A percentile compares a stretch with the other conserved stretches of the same genome.
These are phyloP conservation scores for Psilocybe sp. DNA, from an alignment of 768 basidiomycete genomes.

Conservation along the genomic window DNA sequence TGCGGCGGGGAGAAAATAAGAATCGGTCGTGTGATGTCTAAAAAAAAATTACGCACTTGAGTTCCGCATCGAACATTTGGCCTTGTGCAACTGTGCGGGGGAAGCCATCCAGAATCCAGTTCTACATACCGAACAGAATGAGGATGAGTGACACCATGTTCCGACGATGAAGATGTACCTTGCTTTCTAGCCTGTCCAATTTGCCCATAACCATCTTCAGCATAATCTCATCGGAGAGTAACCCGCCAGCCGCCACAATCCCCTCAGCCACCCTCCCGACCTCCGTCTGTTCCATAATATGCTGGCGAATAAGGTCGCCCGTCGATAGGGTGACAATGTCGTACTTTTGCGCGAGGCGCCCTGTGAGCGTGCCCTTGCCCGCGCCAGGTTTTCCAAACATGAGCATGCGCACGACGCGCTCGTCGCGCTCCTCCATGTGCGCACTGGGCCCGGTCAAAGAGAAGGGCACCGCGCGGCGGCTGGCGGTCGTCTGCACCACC, in stretches of 20 bases:
- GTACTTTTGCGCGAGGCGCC: constrained; percentile 75
- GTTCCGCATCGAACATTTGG: constrained; percentile 70
- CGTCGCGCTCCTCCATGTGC: constrained; percentile 35
- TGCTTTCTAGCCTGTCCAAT: constrained; percentile 62
- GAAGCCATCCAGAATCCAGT: constrained; percentile 93
- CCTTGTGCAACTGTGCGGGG: constrained; percentile 88
- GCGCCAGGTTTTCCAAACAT: constrained; percentile 83
- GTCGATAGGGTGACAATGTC: constrained; percentile 76
- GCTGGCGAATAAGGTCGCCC: constrained; percentile 82
- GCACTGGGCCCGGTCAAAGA: constrained; percentile 42
- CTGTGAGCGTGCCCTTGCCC: constrained; percentile 82
- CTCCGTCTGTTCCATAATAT: constrained; percentile 74
- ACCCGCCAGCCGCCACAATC: constrained; percentile 74
- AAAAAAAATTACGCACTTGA: constrained; percentile 46
- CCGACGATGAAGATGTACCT: constrained; percentile 36
- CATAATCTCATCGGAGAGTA: constrained; percentile 80
- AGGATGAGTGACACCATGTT: not conserved
- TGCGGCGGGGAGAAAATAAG: constrained; percentile 23
- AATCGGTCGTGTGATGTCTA: not conserved
- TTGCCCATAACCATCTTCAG: constrained; percentile 73
- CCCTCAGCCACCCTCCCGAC: constrained; percentile 73
- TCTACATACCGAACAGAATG: constrained; percentile 37
- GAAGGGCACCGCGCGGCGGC: constrained; percentile 47
- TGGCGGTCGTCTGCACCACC: constrained; percentile 27
- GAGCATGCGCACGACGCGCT: constrained; percentile 55